Evolutionary conservation across 306 rosid species (phyloP), one percentile per base, ranked within the genome.

Genomic region (Glycyrrhiza uralensis): DNA sequence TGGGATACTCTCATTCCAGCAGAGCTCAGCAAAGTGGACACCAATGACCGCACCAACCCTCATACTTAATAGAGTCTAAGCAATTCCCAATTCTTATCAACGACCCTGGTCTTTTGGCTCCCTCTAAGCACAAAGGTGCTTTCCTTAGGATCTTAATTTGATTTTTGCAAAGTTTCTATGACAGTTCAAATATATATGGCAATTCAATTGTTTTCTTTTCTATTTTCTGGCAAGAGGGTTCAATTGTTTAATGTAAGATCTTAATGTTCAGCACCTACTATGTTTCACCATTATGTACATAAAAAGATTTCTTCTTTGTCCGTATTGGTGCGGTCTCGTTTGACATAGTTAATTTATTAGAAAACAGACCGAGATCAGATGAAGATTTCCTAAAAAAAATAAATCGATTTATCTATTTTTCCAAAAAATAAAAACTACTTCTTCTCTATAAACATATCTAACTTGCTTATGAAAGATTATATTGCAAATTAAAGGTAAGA

Each of bases 401-500:
- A 13, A 23, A 35, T 44, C 19, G 41, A 51, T 30, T 44, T 69
- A 72, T 66, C 19, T 18, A 58, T 15, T 39, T 59, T 67, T 38
- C 17, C 30, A 14, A 69, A 54, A 62, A 68, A 55, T 30, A 28
- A 23, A 60, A 56, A 41, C 10, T 30, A 30, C 8, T 19, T 51
- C 41, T 70, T 42, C 71, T 45, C 45, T 26, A 36, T 13, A 66
- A 59, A 45, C 41, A 42, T 8, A 57, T 59, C 42, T 19, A 69
- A 76, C 38, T 55, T 14, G 18, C 45, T 56, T 67, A 38, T 23
- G 71, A 22, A 56, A 49, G 54, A 57, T 26, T 52, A 44, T 1
- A 17, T 12, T 38, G 45, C 57, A 64, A 63, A 58, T 42, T 66
- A 59, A 68, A 36, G 23, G 28, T 39, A 54, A 69, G 60, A 66